A percentile compares a stretch with the other conserved stretches of the same genome.
phyloP scores from a whole-genome alignment of 2,329 filamentous ascomycete species.

The Hypoxylon sp. region DNA sequence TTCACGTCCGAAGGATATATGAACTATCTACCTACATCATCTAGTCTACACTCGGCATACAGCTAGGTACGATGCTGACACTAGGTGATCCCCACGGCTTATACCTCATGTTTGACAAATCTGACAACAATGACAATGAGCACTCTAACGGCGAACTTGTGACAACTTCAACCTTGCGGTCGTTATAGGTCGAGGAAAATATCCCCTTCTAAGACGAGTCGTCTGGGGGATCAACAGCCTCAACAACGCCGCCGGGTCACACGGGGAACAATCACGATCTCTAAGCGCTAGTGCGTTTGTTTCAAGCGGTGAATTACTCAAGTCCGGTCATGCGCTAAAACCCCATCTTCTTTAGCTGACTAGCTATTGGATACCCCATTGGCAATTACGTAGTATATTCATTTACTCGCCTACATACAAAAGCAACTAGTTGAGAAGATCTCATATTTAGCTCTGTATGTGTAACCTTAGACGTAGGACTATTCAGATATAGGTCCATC shows the following conservation, averaged over 20 bases:
- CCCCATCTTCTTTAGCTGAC: neutral
- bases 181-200: neutral
- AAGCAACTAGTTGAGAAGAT: neutral
- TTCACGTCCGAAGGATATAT: neutral
- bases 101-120: neutral
- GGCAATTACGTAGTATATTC: neutral
- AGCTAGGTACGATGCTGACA: neutral
- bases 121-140: neutral
- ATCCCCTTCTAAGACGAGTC: neutral
- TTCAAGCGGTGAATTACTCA: conserved; percentile 23
- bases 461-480: neutral
- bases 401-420: neutral
- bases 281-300: conserved; percentile 16
- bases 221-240: neutral
- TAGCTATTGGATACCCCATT: neutral
- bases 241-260: neutral
- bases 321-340: conserved; percentile 6
- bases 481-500: neutral
- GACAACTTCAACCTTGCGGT: neutral
- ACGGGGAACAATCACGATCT: conserved; percentile 27
- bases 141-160: neutral
- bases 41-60: neutral
- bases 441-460: conserved; percentile 3
- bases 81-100: neutral
- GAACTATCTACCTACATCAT: neutral